Conservation (phyloP, 2,329 filamentous ascomycete species). For the Penicillium vulpinum region DNA sequence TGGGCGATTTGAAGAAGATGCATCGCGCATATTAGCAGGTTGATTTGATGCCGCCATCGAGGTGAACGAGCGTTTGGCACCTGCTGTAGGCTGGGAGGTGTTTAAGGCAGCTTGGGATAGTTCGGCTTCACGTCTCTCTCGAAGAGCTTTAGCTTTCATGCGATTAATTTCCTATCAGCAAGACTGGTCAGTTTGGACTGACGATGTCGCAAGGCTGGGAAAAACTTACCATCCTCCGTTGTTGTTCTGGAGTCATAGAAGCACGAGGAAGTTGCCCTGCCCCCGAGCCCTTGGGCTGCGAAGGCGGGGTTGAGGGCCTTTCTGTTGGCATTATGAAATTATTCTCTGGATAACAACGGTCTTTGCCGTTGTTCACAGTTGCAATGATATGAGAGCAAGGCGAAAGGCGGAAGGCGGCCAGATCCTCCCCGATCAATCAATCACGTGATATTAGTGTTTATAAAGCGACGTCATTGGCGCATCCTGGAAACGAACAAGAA, state of each 20-base stretch:
- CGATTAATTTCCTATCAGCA: conserved; percentile 74
- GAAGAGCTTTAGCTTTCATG: conserved; percentile 82
- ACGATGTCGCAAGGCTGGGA: neutral
- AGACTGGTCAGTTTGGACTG: conserved; percentile 2
- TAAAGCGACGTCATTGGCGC: conserved; percentile 4
- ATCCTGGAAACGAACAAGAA: neutral
- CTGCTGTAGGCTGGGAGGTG: conserved; percentile 50
- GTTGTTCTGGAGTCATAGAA: conserved; percentile 61
- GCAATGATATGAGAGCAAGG: neutral
- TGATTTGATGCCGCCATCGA: conserved; percentile 58
- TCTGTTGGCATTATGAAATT: conserved; percentile 16
- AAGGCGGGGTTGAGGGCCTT: conserved; percentile 39
- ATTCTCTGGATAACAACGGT: neutral
- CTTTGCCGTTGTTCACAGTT: neutral
- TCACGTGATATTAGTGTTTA: neutral
- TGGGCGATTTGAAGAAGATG: conserved; percentile 46
- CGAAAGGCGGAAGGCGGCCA: conserved; percentile 2
- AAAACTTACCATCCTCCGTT: conserved; percentile 55
- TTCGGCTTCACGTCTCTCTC: conserved; percentile 70
- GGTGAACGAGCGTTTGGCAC: conserved; percentile 71
- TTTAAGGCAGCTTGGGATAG: conserved; percentile 43
- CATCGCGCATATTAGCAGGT: conserved; percentile 68
- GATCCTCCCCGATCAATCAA: neutral
- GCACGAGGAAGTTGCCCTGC: conserved; percentile 45
- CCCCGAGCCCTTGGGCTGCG: conserved; percentile 36